These are phyloP conservation scores for Emmonsia crescens DNA, from an alignment of 2,329 filamentous ascomycete genomes.

Conservation along the genomic window DNA sequence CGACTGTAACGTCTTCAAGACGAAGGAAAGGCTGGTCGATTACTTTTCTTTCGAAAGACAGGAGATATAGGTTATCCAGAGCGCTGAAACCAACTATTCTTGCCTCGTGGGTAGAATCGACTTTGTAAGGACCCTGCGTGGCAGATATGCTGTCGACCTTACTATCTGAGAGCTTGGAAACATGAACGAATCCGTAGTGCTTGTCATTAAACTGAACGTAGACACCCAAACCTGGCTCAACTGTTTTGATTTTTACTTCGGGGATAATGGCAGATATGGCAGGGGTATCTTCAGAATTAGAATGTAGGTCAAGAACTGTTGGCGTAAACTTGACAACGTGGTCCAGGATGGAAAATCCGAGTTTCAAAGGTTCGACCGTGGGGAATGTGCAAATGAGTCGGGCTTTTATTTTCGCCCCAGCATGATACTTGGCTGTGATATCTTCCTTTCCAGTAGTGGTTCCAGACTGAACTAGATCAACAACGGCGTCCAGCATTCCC, in stretches of 20 bases:
- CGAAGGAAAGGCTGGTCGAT: constrained; percentile 82
- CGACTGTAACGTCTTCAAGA: constrained; percentile 80
- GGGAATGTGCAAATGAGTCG: constrained; percentile 84
- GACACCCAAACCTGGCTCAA: constrained; percentile 69
- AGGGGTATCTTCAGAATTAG: constrained; percentile 37
- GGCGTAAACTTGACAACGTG: constrained; percentile 59
- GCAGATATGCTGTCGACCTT: constrained; percentile 77
- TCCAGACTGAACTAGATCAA: constrained; percentile 82
- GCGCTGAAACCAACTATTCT: constrained; percentile 79
- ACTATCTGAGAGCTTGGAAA: constrained; percentile 81
- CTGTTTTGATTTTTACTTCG: constrained; percentile 65
- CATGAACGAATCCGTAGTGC: constrained; percentile 75
- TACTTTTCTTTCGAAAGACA: constrained; percentile 73
- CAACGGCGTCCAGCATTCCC: constrained; percentile 81
- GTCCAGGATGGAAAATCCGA: constrained; percentile 81
- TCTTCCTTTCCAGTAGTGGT: constrained; percentile 58
- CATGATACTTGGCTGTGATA: constrained; percentile 66
- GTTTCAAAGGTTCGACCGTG: constrained; percentile 63
- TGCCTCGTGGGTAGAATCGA: constrained; percentile 67
- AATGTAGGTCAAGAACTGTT: constrained; percentile 18
- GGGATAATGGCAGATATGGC: constrained; percentile 60
- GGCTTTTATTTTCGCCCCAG: constrained; percentile 72
- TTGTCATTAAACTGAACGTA: constrained; percentile 63
- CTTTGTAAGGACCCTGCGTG: constrained; percentile 63
- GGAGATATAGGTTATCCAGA: constrained; percentile 71